Conservation (phyloP, 768 basidiomycete species). For the Macrolepiota albuminosa region DNA sequence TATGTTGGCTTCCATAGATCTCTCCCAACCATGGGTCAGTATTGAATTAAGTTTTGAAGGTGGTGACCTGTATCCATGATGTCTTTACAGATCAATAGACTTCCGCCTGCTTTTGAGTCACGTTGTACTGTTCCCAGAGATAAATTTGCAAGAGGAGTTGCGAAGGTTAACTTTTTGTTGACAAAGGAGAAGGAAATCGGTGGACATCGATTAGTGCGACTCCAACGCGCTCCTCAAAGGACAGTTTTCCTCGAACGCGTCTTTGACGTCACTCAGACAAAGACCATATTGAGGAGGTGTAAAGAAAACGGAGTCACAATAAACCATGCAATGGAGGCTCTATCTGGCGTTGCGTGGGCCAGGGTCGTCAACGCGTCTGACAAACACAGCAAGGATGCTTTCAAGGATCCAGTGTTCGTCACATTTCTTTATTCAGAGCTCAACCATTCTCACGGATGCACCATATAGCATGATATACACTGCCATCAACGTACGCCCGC, state of each 20-base stretch:
- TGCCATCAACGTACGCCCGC: conserved; percentile 59
- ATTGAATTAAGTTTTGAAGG: not conserved
- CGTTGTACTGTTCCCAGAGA: conserved; percentile 17
- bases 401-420: conserved; percentile 21
- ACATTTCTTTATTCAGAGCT: not conserved
- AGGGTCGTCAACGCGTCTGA: conserved; percentile 17
- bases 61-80: not conserved
- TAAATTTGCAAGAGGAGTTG: conserved; percentile 29
- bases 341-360: conserved; percentile 57
- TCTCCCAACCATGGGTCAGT: conserved; percentile 17
- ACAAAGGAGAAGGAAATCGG: conserved; percentile 46
- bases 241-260: conserved; percentile 27
- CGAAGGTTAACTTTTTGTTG: conserved; percentile 43
- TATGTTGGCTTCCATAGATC: conserved; percentile 14
- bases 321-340: conserved; percentile 53
- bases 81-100: conserved; percentile 1
- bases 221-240: conserved; percentile 29
- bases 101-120: conserved; percentile 25
- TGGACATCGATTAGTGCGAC: conserved; percentile 50
- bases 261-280: conserved; percentile 29
- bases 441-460: not conserved
- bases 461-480: conserved; percentile 57
- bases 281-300: conserved; percentile 48
- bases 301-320: conserved; percentile 56
- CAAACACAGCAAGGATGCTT: conserved; percentile 13